Conservation (phyloP, 2,329 filamentous ascomycete genomes). For the Apiospora sp. region DNA sequence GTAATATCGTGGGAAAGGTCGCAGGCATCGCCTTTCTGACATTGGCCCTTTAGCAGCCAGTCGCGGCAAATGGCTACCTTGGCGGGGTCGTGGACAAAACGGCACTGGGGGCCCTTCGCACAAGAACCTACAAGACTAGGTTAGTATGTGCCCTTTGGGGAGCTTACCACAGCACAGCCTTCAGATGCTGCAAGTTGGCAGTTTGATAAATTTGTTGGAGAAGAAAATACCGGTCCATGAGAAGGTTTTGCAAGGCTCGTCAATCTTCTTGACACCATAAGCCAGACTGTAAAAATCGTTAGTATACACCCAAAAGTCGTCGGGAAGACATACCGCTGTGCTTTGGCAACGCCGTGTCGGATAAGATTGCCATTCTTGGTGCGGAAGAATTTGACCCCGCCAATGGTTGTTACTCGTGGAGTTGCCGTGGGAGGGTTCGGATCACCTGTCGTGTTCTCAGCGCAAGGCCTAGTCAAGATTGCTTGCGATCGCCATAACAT, state of each 20-base stretch:
- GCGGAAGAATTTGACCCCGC: constrained; percentile 82
- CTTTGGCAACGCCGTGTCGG: constrained; percentile 76
- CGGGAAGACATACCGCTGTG: constrained; percentile 71
- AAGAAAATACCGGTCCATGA: constrained; percentile 72
- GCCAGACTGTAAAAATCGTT: constrained; percentile 52
- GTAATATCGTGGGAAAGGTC: constrained; percentile 89
- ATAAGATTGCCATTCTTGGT: constrained; percentile 90
- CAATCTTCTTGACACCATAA: constrained; percentile 69
- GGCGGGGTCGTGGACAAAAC: constrained; percentile 81
- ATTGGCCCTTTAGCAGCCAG: constrained; percentile 81
- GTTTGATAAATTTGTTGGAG: constrained; percentile 42
- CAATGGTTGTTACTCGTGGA: constrained; percentile 76
- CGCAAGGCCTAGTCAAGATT: background rate
- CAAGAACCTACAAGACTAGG: constrained; percentile 74
- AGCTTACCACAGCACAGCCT: constrained; percentile 50
- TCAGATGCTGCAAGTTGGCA: constrained; percentile 44
- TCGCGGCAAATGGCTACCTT: constrained; percentile 93
- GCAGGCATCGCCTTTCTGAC: constrained; percentile 79
- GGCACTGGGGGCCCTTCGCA: constrained; percentile 80
- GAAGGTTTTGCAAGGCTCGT: constrained; percentile 77
- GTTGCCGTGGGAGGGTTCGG: constrained; percentile 70
- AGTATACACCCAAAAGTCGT: constrained; percentile 44
- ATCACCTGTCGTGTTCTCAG: constrained; percentile 54
- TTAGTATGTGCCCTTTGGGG: constrained; percentile 51
- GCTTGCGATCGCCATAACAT: constrained; percentile 42